A percentile compares a stretch with the other conserved stretches of the same genome.
These are phyloP conservation scores for Cystobasidium pallidum DNA, from an alignment of 1,284 basidiomycete genomes.

Conservation along the genomic window DNA sequence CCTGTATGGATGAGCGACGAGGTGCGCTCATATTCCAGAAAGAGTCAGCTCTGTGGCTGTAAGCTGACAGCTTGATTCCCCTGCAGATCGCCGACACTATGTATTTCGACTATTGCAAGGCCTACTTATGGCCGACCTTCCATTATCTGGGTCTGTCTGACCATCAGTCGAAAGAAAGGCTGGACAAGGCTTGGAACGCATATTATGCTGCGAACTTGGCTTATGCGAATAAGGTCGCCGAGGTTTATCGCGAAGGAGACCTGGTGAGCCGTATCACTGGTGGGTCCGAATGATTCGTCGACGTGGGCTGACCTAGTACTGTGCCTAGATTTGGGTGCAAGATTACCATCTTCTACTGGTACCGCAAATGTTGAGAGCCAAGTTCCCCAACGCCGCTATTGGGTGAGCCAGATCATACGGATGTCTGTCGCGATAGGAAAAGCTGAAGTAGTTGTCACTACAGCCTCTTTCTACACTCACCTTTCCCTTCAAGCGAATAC, in stretches of 20 bases:
- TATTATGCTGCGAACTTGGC: constrained; percentile 84
- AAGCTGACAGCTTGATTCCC: neutral
- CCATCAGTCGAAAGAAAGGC: constrained; percentile 67
- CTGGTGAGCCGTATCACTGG: constrained; percentile 58
- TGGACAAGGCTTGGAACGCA: constrained; percentile 76
- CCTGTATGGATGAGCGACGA: constrained; percentile 92
- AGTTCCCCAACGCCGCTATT: constrained; percentile 75
- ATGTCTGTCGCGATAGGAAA: neutral
- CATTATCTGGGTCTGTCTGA: constrained; percentile 80
- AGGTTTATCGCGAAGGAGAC: constrained; percentile 82
- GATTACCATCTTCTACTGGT: constrained; percentile 85
- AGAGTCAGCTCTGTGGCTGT: constrained; percentile 76
- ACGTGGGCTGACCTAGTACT: constrained; percentile 67
- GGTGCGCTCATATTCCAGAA: constrained; percentile 69
- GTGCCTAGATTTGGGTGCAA: constrained; percentile 57
- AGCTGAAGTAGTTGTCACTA: too few relatives aligned
- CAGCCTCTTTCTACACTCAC: constrained; percentile 87
- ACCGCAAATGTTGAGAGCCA: constrained; percentile 78
- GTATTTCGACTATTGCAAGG: constrained; percentile 83
- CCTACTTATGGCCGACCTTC: constrained; percentile 87
- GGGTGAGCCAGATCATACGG: constrained; percentile 62
- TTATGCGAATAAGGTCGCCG: constrained; percentile 77
- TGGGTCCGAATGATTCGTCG: neutral
- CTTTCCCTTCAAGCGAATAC: constrained; percentile 94
- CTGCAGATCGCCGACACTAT: constrained; percentile 45